These are phyloP conservation scores for Phytophthora pseudosyringae DNA, from an alignment of 352 stramenopile species.

Conservation along the genomic window DNA sequence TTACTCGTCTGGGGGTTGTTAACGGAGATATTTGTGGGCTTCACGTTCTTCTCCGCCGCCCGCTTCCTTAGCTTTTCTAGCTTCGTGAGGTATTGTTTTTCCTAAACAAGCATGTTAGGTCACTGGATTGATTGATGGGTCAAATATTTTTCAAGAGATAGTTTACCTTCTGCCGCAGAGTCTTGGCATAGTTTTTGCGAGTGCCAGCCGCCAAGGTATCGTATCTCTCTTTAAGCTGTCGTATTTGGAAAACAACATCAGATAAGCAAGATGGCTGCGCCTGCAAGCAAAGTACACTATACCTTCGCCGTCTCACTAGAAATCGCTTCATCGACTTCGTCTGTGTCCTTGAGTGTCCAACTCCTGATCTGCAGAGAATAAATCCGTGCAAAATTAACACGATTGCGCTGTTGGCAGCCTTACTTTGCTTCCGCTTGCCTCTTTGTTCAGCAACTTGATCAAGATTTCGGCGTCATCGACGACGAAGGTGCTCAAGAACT, in stretches of 20 bases:
- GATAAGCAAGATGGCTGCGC: neutral
- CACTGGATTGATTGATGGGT: conserved; percentile 27
- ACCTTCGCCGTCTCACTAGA: conserved; percentile 19
- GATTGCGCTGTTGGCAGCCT: neutral
- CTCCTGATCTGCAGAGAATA: conserved; percentile 18
- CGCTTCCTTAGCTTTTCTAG: conserved; percentile 23
- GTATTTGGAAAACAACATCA: conserved; percentile 3
- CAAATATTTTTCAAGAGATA: neutral
- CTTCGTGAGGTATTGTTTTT: conserved; percentile 32
- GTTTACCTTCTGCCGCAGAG: conserved; percentile 34
- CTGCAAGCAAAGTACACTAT: conserved; percentile 4
- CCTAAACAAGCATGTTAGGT: conserved; percentile 10
- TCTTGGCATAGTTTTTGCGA: conserved; percentile 34
- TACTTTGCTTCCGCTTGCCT: conserved; percentile 27
- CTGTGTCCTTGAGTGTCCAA: conserved; percentile 13
- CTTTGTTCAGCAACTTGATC: conserved; percentile 36
- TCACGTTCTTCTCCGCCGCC: conserved; percentile 12
- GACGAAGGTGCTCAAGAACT: conserved; percentile 40
- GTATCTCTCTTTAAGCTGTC: conserved; percentile 37
- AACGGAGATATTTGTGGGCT: neutral
- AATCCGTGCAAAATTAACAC: neutral
- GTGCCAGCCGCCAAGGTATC: conserved; percentile 12
- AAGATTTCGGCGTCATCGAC: conserved; percentile 31
- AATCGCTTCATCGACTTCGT: conserved; percentile 19
- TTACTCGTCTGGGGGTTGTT: neutral